Evolutionary conservation across 176 grass and related monocot species (phyloP), one percentile per base, ranked within the genome.

Genomic region (Miscanthus lutarioriparius): DNA sequence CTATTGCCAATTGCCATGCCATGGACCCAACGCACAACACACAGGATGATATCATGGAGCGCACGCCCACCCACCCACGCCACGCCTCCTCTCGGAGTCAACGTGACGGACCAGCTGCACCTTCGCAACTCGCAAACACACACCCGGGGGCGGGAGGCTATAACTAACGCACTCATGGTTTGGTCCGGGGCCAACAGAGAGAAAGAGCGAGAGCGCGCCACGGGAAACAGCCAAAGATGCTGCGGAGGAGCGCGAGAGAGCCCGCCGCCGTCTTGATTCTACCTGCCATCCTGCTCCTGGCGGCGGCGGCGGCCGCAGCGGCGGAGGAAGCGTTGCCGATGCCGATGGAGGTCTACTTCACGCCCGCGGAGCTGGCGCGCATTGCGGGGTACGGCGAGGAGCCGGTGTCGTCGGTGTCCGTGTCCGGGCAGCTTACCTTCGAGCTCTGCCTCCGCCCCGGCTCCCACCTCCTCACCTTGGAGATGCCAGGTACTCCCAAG

Each of bases 371-470:
- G 91, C 80, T 91, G 19, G 78, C 75, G 22, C 86, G 88, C 75
- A 74, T 95, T 45, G 93, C 91, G 0, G 93, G 93, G 22, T 95
- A 95, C 27, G 93, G 91, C 59, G 93, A 93, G 87, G 93, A 93
- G 72, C 84, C 49, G 28, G 76, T 95, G 1, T 95, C 93, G 19
- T 85, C 86, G 19, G 93, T 95, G 35, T 61, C 86, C 25, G 91
- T 95, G 79, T 87, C 87, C 72, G 93, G 93, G 6, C 85, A 89
- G 54, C 64, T 95, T 14, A 27, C 80, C 54, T 95, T 88, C 77
- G 88, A 88, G 65, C 72, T 91, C 76, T 91, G 91, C 78, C 32
- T 92, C 39, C 33, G 62, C 3, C 85, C 91, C 10, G 75, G 79
- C 30, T 80, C 85, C 20, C 45, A 83, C 75, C 67, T 86, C 8